Evolutionary conservation across 768 basidiomycete species (phyloP), one percentile per base, ranked within the genome.

Genomic region (Rhodotorula graminis): DNA sequence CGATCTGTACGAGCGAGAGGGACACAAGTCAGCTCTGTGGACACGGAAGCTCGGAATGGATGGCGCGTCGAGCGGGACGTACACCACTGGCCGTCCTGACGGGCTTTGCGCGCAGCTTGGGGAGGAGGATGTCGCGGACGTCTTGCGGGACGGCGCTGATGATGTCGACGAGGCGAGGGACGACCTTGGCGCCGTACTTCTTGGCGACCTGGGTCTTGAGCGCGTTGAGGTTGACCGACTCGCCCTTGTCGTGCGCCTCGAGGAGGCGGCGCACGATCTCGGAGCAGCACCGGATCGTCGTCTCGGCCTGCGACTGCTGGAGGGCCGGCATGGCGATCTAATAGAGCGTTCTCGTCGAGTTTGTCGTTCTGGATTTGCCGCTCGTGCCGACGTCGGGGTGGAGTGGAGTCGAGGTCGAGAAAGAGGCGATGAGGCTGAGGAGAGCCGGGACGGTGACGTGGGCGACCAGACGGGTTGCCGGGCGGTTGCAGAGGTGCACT

Each of bases 61-160:
- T n/a, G n/a, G n/a, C n/a, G n/a, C n/a, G n/a, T n/a, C n/a, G n/a
- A 61, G 16, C 7, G 27, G 37, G 29, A 84, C 89, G 78, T 77
- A 94, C 94, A 70, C 96, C 95, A 82, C 93, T 95, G 15, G 96
- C 96, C 8, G 95, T 98, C 73, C 96, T 84, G 65, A 99, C 93
- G 29, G 96, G 96, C 75, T 96, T 87, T 29, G 96, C 95, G 76
- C 88, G 90, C 71, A 99, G 83, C 80, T 89, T 93, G 4, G 93
- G 93, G 65, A 97, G 81, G 31, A 99, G 82, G 12, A 89, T 89
- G 77, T 92, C 92, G 82, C 93, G 93, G 83, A 94, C 93, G 65
- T 96, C 94, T 80, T 97, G 94, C 27, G 96, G 96, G 62, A 98
- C 95, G 50, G 96, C 96, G 74, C 92, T 92, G 82, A 99, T 93